Evolutionary conservation across 495 filamentous ascomycete genomes (phyloP), one percentile per base, ranked within the genome.

Genomic region (Talaromyces ruber): DNA sequence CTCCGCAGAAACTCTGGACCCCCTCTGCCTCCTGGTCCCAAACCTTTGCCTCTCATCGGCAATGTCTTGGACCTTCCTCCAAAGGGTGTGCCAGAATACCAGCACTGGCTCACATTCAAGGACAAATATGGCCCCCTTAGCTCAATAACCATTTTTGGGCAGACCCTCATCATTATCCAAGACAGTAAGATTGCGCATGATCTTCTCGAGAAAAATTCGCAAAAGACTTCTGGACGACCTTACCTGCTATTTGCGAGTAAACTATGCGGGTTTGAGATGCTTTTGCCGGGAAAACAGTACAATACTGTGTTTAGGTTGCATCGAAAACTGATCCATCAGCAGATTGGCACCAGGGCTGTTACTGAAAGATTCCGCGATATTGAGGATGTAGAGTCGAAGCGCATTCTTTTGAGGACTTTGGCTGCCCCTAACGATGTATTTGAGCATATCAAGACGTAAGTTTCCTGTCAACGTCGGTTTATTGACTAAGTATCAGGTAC

Each of bases 101-200:
- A 74, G 24, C 79, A 82, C 62, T 83, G 81, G 80, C 61, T 80
- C 1, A 72, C 77, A 58, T 79, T 81, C 63, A 82, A 81, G 54
- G 75, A 80, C 34, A 60, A 71, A 9, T 83, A 83, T 61, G 70
- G 82, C 5, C 79, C 81, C 0, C 76, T 85, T 16, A 84, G 79
- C 66, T 84, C 81, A 16, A 57, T 85, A 1, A 80, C 72, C 3
- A 68, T 81, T 2, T 55, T 82, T n/a, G 81, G 80, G 6, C 70
- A 75, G 56, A 74, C 73, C 0, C 72, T 83, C 7, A 67, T 84
- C 21, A 75, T 84, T 53, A 59, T 84, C 39, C 77, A 83, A 60
- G 77, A 82, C 39, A 63, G 65, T 8, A 56, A 69, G 18, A 14
- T 77, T 0, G 78, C 77, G 0, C 54, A 73, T 34, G 78, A 83